Conservation (phyloP, 148 eudicot species). For the Nepenthes gracilis region DNA sequence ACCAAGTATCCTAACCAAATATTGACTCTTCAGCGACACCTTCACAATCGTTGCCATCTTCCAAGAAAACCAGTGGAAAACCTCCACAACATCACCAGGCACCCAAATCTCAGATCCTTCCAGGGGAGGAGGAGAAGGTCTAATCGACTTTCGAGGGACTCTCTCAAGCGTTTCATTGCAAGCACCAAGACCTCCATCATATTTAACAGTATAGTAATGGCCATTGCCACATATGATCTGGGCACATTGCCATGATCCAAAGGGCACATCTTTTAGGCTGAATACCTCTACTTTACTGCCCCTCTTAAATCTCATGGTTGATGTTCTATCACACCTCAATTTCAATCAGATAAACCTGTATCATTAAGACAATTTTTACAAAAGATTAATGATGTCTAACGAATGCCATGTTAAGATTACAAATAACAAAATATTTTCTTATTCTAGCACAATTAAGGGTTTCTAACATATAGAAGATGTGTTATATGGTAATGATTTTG, state of each 20-base stretch:
- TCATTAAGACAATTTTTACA: too few relatives aligned
- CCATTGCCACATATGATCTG: conserved; percentile 47
- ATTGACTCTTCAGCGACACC: conserved; percentile 17
- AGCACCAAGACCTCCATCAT: conserved; percentile 23
- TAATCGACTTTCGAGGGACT: conserved; percentile 42
- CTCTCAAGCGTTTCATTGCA: conserved; percentile 23
- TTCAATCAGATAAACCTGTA: conserved; percentile 24
- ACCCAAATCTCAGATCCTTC: conserved; percentile 30
- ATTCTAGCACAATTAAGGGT: too few relatives aligned
- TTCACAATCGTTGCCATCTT: conserved; percentile 43
- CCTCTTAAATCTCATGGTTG: conserved; percentile 50
- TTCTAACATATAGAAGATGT: too few relatives aligned
- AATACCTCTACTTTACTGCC: conserved; percentile 70
- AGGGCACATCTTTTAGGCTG: conserved; percentile 40
- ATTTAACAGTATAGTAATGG: conserved; percentile 40
- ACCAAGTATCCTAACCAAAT: conserved; percentile 60
- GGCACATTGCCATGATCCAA: conserved; percentile 63
- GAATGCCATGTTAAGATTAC: too few relatives aligned
- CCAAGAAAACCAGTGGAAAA: conserved; percentile 47
- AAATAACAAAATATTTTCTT: too few relatives aligned
- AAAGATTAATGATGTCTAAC: too few relatives aligned
- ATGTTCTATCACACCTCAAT: conserved; percentile 9
- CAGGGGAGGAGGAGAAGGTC: conserved; percentile 63
- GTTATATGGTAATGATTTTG: too few relatives aligned
- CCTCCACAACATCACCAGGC: conserved; percentile 66